Base-by-base conservation (phyloP, 345 rosid species). In the Toxicodendron radicans region DNA sequence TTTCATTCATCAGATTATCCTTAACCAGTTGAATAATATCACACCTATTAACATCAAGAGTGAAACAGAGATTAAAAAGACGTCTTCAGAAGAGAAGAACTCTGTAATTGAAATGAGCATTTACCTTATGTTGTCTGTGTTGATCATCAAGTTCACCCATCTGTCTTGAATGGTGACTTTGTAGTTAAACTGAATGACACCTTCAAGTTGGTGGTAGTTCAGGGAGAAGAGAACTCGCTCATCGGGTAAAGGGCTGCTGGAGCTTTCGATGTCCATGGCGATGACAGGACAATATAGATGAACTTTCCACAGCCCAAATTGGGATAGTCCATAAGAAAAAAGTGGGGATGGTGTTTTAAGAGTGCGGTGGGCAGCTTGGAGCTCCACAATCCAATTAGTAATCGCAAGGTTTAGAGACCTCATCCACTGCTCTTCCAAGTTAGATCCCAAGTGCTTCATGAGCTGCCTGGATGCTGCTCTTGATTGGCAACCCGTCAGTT, bases 341-440 rank as follows among this genome's bases (percentile, higher is more conserved):
- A 94, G 75, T 0, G 92, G 88, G 14, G 97, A 92, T 43, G 97
- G 93, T 0, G 92, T 87, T 66, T 78, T 88, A 65, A 86, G 35
- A 6, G 49, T 46, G 58, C 54, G 81, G 63, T 58, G 66, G 5
- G 46, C 56, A 18, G 85, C 83, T 64, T 74, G 84, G 12, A 83
- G 61, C 86, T 94, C 97, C 1, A 71, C 64, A 51, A 88, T 88
- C 97, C 97, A 92, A 58, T 89, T 92, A 33, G 97, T 94, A 46
- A 91, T 88, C 0, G 97, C 95, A 46, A 94, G 98, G 73, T 92
- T 91, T 20, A 92, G 11, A 0, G 98, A 87, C 67, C 95, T 79
- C 92, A 92, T 92, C 97, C 98, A 92, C 58, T 86, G 89, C 76
- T 89, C 97, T 73, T 92, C 98, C 6, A 94, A 76, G 63, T 92